A percentile compares a stretch with the other conserved stretches of the same genome.
phyloP scores from a whole-genome alignment of 257 asterid species.

The Solanum tacnaense region DNA sequence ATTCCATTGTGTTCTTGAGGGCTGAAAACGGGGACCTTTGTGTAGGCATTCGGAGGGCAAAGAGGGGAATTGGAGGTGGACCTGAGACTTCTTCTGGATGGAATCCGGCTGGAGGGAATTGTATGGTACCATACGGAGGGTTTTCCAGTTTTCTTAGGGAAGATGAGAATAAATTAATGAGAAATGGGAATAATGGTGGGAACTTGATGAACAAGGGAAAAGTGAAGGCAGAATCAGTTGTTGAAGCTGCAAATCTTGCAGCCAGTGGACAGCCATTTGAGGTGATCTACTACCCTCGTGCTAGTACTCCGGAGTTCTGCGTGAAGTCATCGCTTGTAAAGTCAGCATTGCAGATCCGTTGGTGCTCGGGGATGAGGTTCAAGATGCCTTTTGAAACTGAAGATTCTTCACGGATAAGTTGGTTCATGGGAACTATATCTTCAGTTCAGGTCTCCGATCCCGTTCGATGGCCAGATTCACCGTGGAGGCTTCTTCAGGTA shows the following conservation, averaged over 20 bases:
- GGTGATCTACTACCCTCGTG: constrained; percentile 85
- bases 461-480: constrained; percentile 87
- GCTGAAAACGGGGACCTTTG: constrained; percentile 80
- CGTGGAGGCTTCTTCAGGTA: constrained; percentile 98
- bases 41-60: constrained; percentile 79
- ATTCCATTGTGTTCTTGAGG: constrained; percentile 78
- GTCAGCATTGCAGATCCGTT: constrained; percentile 50
- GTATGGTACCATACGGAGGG: constrained; percentile 48
- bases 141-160: constrained; percentile 55
- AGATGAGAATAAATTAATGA: constrained; percentile 32
- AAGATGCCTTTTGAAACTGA: constrained; percentile 95
- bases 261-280: constrained; percentile 63
- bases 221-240: constrained; percentile 59
- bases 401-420: constrained; percentile 89
- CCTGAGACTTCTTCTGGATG: constrained; percentile 49
- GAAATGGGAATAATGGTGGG: constrained; percentile 15
- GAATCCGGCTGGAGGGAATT: constrained; percentile 43
- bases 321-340: constrained; percentile 69
- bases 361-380: constrained; percentile 94
- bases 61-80: constrained; percentile 65
- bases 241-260: constrained; percentile 71
- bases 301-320: constrained; percentile 87
- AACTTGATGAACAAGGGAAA: constrained; percentile 23
- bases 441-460: constrained; percentile 78
- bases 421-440: constrained; percentile 94